Evolutionary conservation across 2,329 filamentous ascomycete species (phyloP).

Genomic region (Fusarium sororula): DNA sequence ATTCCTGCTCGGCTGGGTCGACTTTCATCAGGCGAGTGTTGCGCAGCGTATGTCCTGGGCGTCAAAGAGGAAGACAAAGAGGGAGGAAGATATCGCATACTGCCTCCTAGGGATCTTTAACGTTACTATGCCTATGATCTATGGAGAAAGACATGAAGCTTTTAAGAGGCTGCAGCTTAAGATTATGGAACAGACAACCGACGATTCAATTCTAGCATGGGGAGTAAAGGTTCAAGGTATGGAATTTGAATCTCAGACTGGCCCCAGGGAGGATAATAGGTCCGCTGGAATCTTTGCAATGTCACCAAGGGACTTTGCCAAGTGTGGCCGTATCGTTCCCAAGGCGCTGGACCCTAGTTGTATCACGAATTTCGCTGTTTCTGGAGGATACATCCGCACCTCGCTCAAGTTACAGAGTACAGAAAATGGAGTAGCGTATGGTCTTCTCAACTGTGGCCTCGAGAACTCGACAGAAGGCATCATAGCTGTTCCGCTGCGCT

Average conservation of each 20-base stretch:
- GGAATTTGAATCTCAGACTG: not conserved
- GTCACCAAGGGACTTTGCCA: not conserved
- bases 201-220: constrained; percentile 5
- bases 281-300: not conserved
- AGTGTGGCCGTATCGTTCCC: not conserved
- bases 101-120: constrained; percentile 1
- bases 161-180: constrained; percentile 1
- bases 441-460: not conserved
- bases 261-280: rapidly evolving
- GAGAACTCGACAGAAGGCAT: not conserved
- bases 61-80: not conserved
- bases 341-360: not conserved
- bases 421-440: not conserved
- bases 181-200: not conserved
- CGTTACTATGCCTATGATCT: constrained; percentile 1
- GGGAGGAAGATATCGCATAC: constrained; percentile 3
- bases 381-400: not conserved
- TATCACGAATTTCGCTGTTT: not conserved
- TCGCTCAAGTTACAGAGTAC: not conserved
- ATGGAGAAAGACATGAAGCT: not conserved
- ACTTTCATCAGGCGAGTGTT: not conserved
- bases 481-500: not conserved
- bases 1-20: not conserved
- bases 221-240: not conserved
- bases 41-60: constrained; percentile 13